Conservation (phyloP, 768 basidiomycete species). For the Auricularia auricula-judae region DNA sequence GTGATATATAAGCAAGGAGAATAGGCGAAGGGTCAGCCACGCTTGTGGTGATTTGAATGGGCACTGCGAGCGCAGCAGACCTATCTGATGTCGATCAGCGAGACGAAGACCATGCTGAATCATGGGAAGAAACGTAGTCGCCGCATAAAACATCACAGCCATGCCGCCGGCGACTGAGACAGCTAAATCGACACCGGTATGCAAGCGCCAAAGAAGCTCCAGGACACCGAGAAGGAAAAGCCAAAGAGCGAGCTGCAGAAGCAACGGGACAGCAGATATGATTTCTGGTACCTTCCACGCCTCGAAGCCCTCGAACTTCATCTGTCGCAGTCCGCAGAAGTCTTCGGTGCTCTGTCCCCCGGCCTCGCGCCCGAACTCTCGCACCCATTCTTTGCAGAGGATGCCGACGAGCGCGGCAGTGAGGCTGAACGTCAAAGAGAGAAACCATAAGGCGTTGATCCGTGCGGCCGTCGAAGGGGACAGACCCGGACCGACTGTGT, state of each 20-base stretch:
- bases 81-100: not conserved
- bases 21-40: not conserved
- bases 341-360: not conserved
- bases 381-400: conserved; percentile 20
- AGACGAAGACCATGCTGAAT: not conserved
- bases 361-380: conserved; percentile 7
- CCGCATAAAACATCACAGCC: not conserved
- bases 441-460: conserved; percentile 19
- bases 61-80: not conserved
- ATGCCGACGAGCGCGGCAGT: conserved; percentile 16
- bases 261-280: conserved; percentile 12
- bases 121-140: not conserved
- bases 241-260: conserved; percentile 11
- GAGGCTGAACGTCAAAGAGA: conserved; percentile 15
- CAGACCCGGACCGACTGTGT: not conserved
- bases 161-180: not conserved
- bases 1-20: too few species aligned
- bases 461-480: conserved; percentile 30
- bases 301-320: conserved; percentile 12
- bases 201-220: conserved; percentile 7
- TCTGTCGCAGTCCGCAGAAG: conserved; percentile 11
- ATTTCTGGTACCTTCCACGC: conserved; percentile 15
- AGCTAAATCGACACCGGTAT: not conserved
- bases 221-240: conserved; percentile 13
- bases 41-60: not conserved